Evolutionary conservation across 1,284 basidiomycete genomes (phyloP), one percentile per base, ranked within the genome.

Genomic region (Ustilago loliicola): DNA sequence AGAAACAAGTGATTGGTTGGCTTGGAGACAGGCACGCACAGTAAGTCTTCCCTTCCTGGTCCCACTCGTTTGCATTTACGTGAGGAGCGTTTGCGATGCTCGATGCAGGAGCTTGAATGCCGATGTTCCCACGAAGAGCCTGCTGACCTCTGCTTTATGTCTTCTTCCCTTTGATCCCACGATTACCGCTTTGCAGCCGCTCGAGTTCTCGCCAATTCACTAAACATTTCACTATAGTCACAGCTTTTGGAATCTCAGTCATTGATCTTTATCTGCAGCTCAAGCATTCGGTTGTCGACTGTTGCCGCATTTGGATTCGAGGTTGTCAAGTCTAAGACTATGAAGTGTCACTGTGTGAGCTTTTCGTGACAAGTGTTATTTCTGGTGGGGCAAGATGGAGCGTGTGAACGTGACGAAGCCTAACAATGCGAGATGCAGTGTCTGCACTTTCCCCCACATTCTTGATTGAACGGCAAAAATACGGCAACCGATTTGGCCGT

Each of bases 1-100:
- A n/a, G 83, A 82, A 58, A 81, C 76, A 42, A 83, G 82, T 76
- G 84, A 85, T 64, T 85, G 84, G 84, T 61, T 85, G 8, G 84
- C 84, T 23, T 85, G 83, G 83, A 77, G 80, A 61, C 59, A 84
- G 72, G 50, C 80, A 21, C 62, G 75, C 34, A 60, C 57, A 15
- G 84, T 85, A 76, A 75, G 83, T 83, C 25, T 21, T 21, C 56
- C 32, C 4, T 52, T 7, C 58, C 21, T 23, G 1, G 25, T 21
- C n/a, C 25, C 36, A 10, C 36, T 38, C 36, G 3, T 11, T 38
- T 15, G 32, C 32, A 34, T 34, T 11, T 11, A 34, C 6, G 6
- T 34, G 6, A 34, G 32, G 9, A n/a, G 9, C 50, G 1, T n/a
- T 52, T 30, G 11, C 50, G 15, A 52, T 17, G 29, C 50, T 52